Evolutionary conservation across 2,329 filamentous ascomycete genomes (phyloP), one percentile per base, ranked within the genome.

Genomic region (Pyrenophora teres): DNA sequence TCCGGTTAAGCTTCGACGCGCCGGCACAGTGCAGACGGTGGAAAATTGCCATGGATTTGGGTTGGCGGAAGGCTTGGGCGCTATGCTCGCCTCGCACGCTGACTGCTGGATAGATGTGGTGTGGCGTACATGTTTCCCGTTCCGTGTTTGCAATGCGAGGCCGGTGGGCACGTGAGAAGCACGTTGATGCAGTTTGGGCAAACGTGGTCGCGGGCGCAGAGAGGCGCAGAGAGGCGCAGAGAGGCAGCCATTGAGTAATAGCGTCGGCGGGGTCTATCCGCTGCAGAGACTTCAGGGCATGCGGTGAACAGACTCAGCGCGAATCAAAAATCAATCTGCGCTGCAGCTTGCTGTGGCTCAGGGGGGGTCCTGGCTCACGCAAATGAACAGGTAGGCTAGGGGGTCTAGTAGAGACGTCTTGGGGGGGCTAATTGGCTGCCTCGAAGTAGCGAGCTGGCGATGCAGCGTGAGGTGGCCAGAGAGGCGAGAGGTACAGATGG

Each of bases 381-480:
- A 71, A 69, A 71, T 72, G 68, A 71, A 46, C 46, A 42, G 49
- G 50, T 59, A 56, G 58, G 50, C 39, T 43, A 52, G 30, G 39
- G 39, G 36, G 37, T 44, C 27, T 40, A 45, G 44, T 16, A 30
- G 27, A 30, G 27, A 30, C 2, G 27, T 30, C 23, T 3, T 2
- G 23, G 23, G 38, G 36, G 31, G 45, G 38, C 45, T 47, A 33
- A 47, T 41, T 47, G 45, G 45, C 45, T 33, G 45, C 27, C 37
- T 31, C 25, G 9, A 40, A n/a, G 33, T 47, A 27, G 32, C 36
- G 32, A 27, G 9, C 37, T 33, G 45, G 45, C 36, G 36, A 47
- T 25, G 45, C 46, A 41, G 53, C 49, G 44, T 27, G 21, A 38
- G 35, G 27, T 44, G 23, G 23, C 19, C 38, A 6, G 36, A 42